Evolutionary conservation across 1,284 basidiomycete genomes (phyloP), one percentile per base, ranked within the genome.

Genomic region (Calocybe gambosa): DNA sequence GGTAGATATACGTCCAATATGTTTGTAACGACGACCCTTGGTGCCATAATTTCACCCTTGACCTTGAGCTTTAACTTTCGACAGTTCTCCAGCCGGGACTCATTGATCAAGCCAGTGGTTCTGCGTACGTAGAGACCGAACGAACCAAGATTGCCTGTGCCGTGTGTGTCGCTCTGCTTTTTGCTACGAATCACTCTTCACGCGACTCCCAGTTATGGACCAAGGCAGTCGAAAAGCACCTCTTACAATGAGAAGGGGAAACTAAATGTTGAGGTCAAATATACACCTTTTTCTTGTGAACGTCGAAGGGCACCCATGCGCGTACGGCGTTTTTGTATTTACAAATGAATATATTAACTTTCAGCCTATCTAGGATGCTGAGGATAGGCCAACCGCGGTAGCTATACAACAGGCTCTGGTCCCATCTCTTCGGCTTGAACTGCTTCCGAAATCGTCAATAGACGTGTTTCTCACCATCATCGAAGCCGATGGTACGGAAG

Each of bases 201-300:
- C 47, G 40, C 39, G 29, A 23, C 39, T 43, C 42, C 43, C 47
- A 95, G 93, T 5, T 97, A 97, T 64, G 95, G 95, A 0, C 96
- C 95, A 7, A 80, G 93, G 46, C 94, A 93, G 59, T 81, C 87
- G 20, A 90, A 87, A 72, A 81, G 75, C 52, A 69, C 77, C 42
- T 64, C 79, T 1, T 98, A 93, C 63, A 89, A 77, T 51, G 89
- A 95, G 53, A 85, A 82, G 52, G 95, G 94, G 0, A 81, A 81
- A 49, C 68, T 99, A 47, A 97, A 93, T 52, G 89, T 99, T 2
- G 93, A 98, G 65, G 89, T 97, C 50, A 97, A 98, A 66, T 97
- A 95, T 61, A 80, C 95, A 1, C 95, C 96, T 0, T 99, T 96
- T 64, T 89, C 94, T 4, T 89, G 83, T 55, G 67, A 72, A 21